Evolutionary conservation across 306 rosid species (phyloP).

Genomic region (Malus asiatica): DNA sequence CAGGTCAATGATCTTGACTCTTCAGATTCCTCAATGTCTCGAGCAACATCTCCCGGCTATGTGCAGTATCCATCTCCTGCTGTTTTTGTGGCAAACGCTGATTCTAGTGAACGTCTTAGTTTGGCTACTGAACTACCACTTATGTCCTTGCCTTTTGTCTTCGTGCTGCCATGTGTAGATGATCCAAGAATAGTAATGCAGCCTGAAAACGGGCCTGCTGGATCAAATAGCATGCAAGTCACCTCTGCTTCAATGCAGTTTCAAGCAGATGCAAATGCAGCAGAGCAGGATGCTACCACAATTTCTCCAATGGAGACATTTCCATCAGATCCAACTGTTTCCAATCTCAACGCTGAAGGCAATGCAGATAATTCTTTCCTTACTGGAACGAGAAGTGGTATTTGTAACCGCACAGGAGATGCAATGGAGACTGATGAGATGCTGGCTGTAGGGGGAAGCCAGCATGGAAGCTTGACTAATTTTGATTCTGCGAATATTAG

Average conservation of each 20-base stretch:
- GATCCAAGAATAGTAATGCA: conserved; percentile 51
- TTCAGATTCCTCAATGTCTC: conserved; percentile 77
- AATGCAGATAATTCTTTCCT: conserved; percentile 17
- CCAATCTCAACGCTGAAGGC: conserved; percentile 20
- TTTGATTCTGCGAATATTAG: conserved; percentile 28
- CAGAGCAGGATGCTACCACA: conserved; percentile 44
- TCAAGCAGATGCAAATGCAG: conserved; percentile 44
- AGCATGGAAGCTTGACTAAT: conserved; percentile 33
- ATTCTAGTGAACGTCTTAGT: conserved; percentile 45
- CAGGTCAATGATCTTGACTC: conserved; percentile 98
- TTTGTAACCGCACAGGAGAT: conserved; percentile 22
- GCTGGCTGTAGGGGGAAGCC: conserved; percentile 26
- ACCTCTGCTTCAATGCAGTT: conserved; percentile 43
- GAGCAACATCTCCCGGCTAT: conserved; percentile 77
- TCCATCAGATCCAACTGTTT: conserved; percentile 25
- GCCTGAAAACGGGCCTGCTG: conserved; percentile 34
- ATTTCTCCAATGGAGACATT: conserved; percentile 52
- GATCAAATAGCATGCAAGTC: conserved; percentile 40
- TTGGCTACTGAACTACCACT: conserved; percentile 50
- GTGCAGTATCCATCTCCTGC: conserved; percentile 86
- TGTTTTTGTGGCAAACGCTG: conserved; percentile 64
- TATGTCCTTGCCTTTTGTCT: conserved; percentile 55
- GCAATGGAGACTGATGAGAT: conserved; percentile 30
- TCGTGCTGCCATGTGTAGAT: conserved; percentile 43
- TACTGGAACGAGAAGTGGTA: conserved; percentile 14